phyloP scores from a whole-genome alignment of 2,329 filamentous ascomycete species.

The Rhinocladiella similis region DNA sequence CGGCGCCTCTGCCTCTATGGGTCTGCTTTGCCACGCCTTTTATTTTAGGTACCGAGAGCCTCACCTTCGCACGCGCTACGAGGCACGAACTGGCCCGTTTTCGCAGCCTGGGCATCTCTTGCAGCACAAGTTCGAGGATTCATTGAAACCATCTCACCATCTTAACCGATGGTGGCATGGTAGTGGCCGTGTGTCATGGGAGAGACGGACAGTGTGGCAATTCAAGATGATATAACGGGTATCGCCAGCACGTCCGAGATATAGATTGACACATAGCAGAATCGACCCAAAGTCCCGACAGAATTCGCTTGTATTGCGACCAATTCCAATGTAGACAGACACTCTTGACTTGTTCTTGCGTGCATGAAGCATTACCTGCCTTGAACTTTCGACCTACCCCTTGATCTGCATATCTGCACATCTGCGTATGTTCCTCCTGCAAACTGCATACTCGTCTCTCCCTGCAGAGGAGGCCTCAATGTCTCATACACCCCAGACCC shows the following conservation, averaged over 20 bases:
- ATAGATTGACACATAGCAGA: conserved; percentile 21
- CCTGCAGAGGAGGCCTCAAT: conserved; percentile 21
- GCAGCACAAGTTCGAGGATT: conserved; percentile 6
- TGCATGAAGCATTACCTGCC: conserved; percentile 1
- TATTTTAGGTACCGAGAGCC: conserved; percentile 14
- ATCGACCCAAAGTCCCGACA: neutral
- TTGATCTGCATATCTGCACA: neutral
- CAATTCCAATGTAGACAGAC: conserved; percentile 24
- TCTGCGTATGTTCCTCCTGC: too few species aligned
- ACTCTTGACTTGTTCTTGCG: neutral
- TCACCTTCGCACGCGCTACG: conserved; percentile 12
- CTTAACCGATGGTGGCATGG: neutral
- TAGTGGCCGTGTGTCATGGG: conserved; percentile 11
- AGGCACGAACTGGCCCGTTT: conserved; percentile 16
- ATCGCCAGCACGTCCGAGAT: conserved; percentile 11
- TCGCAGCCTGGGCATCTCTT: conserved; percentile 1
- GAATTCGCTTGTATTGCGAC: neutral
- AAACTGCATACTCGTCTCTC: conserved; percentile 3
- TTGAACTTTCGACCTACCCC: neutral
- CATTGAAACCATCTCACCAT: conserved; percentile 14
- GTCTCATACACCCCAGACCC: conserved; percentile 17
- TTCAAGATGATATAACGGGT: neutral
- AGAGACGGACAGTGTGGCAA: conserved; percentile 4
- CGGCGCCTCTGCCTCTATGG: conserved; percentile 4
- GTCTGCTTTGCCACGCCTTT: conserved; percentile 8